Evolutionary conservation across 164 flowering plant genomes (phyloP).

Genomic region (Nymphaea thermarum): DNA sequence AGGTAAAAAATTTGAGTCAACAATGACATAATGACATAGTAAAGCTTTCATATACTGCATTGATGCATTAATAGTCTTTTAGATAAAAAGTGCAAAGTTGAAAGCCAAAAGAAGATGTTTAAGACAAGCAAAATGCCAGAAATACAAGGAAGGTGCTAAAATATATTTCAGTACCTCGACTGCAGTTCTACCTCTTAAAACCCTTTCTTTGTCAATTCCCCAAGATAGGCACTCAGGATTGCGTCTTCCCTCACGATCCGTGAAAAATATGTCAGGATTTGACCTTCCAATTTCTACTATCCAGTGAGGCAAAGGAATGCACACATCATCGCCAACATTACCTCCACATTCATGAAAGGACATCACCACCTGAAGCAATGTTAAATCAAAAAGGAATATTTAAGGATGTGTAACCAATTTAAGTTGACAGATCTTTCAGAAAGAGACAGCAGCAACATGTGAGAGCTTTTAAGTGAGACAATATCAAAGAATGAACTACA

Average conservation of each 20-base stretch:
- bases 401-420: slow-evolving; percentile 3
- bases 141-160: not conserved
- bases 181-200: slow-evolving; percentile 88
- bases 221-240: slow-evolving; percentile 95
- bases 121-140: not conserved
- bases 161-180: slow-evolving; percentile 47
- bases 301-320: slow-evolving; percentile 95
- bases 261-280: slow-evolving; percentile 91
- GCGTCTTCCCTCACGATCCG: slow-evolving; percentile 82
- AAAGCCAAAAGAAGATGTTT: not conserved
- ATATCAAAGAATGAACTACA: not conserved
- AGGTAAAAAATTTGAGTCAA: too few species aligned
- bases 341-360: slow-evolving; percentile 99
- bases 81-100: not conserved
- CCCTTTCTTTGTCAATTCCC: slow-evolving; percentile 93
- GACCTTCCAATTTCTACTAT: slow-evolving; percentile 80
- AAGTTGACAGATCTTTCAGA: not conserved
- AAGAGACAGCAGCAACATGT: not conserved
- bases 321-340: slow-evolving; percentile 94
- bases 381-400: slow-evolving; percentile 1
- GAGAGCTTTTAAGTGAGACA: not conserved
- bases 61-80: too few species aligned
- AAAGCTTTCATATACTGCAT: too few species aligned
- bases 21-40: too few species aligned
- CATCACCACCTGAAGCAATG: slow-evolving; percentile 69